phyloP scores from a whole-genome alignment of 352 stramenopile genomes.

The Globisporangium camurandrum region DNA sequence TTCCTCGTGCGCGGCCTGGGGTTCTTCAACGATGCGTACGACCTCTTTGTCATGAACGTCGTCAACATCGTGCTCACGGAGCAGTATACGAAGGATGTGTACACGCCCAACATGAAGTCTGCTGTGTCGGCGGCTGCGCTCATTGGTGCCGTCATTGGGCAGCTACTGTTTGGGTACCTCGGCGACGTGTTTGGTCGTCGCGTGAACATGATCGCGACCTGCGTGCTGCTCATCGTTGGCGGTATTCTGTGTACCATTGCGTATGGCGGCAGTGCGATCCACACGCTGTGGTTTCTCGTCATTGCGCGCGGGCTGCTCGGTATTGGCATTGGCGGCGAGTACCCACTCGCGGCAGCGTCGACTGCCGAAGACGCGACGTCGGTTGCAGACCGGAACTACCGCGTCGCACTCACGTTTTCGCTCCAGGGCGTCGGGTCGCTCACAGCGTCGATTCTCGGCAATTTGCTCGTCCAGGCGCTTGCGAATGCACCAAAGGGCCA shows the following conservation, averaged over 20 bases:
- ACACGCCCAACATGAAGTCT: constrained; percentile 55
- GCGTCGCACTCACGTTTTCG: constrained; percentile 53
- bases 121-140: constrained; percentile 46
- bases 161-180: constrained; percentile 51
- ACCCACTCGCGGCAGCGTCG: constrained; percentile 37
- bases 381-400: constrained; percentile 32
- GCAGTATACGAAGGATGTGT: constrained; percentile 51
- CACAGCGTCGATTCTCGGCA: constrained; percentile 49
- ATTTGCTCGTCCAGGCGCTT: constrained; percentile 41
- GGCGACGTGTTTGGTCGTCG: constrained; percentile 54
- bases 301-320: constrained; percentile 50
- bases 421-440: constrained; percentile 52
- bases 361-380: constrained; percentile 49
- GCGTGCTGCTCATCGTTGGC: constrained; percentile 52
- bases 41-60: constrained; percentile 81
- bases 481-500: constrained; percentile 28
- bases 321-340: constrained; percentile 47
- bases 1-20: constrained; percentile 62
- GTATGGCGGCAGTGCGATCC: constrained; percentile 26
- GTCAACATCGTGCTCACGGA: constrained; percentile 78
- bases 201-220: constrained; percentile 66
- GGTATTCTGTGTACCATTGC: constrained; percentile 52
- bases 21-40: constrained; percentile 76
- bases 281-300: constrained; percentile 59
- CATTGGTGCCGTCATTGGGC: constrained; percentile 50